Evolutionary conservation across 73 alveolate genomes (phyloP), one percentile per base, ranked within the genome.

Genomic region (Paramecium biaurelia): DNA sequence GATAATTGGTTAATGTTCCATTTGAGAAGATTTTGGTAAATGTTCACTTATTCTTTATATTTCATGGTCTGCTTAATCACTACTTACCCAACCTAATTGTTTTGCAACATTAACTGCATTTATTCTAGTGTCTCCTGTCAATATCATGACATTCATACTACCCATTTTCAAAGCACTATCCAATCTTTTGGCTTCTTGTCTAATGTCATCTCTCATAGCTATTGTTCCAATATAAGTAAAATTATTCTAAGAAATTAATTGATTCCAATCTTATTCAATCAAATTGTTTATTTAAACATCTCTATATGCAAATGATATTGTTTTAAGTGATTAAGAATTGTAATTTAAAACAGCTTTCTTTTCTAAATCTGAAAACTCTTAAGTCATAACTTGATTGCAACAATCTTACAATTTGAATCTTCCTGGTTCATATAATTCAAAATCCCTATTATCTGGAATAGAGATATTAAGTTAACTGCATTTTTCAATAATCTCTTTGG

Each of bases 21-120:
- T 63, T 26, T 63, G 12, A 7, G 90, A 79, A 9, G 47, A 30
- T 43, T 79, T 79, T 12, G 70, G 47, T 43, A 79, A 45, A 79
- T 79, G 90, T 79, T 79, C 90, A 42, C 90, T 79, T 8, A 43
- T 43, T 79, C 90, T 79, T 79, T 79, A 79, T 21, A 79, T 79
- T 79, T 79, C 90, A 23, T 42, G 42, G 12, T 79, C 90, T 45
- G 90, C 90, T 43, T 79, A 20, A 30, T 79, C 70, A 24, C 56
- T 18, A 43, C 56, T 79, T 34, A 79, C 45, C 90, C 90, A 79
- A 14, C 74, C 90, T 24, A 79, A 79, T 43, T 79, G 18, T 41
- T 79, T 79, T 1, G 76, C 70, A 7, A 47, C 74, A 79, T 79
- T 79, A 5, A 79, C 90, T 21, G 90, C 90, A 79, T 79, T 79